Evolutionary conservation across 179 eudicot species (phyloP), one percentile per base, ranked within the genome.

Genomic region (Sideroxylon spinosum): DNA sequence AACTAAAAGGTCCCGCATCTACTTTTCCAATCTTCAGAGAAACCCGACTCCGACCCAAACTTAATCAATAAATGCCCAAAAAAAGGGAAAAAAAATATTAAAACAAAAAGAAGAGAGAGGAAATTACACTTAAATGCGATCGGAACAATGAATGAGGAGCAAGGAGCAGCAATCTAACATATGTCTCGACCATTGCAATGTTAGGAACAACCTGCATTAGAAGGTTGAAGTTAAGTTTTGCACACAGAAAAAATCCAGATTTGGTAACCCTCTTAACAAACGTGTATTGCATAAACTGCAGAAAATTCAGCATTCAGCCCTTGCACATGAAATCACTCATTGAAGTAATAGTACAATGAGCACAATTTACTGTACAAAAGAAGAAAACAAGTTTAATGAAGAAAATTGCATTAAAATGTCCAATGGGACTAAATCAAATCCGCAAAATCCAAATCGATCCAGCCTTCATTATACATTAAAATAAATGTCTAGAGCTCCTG

Each of bases 171-270:
- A 95, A 77, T 84, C 99, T 87, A 64, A 90, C 86, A 85, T 95
- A 95, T 70, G 99, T 95, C 87, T 95, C 99, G 80, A 95, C 97
- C 99, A 93, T 88, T 19, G 94, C 97, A 82, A 93, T 89, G 88
- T 89, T 95, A 23, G 98, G 97, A 67, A 92, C 88, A 75, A 87
- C 92, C 99, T 95, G 97, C 84, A 83, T 64, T 74, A 77, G 60
- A 68, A 68, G 4, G 20, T 65, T 26, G 14, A 76, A 65, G 44
- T 50, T 28, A 49, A 16, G 19, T n/a, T n/a, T n/a, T 37, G 44
- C n/a, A 67, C 9, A 53, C 10, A 52, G 6, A 25, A 69, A 2
- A 37, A 67, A 19, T 46, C 23, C 22, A 61, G 25, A 37, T 14
- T 44, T 14, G 7, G 20, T 32, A 56, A 29, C 46, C 6, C 28